Evolutionary conservation across 202 grass and related monocot species (phyloP).

Genomic region (Carex arenaria): DNA sequence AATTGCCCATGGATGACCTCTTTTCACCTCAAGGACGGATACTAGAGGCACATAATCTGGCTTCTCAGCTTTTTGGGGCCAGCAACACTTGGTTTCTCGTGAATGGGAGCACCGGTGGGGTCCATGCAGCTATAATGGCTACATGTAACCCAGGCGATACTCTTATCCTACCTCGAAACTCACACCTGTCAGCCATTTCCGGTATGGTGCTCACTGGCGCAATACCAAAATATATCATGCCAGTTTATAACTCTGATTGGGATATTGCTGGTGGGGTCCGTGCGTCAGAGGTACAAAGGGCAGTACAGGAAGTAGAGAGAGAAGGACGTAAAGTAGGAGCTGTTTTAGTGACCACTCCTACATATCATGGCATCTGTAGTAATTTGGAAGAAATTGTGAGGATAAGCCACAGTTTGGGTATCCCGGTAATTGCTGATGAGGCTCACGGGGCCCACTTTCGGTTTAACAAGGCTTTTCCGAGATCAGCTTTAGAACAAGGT

Average conservation of each 20-base stretch:
- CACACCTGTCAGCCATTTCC: constrained; percentile 70
- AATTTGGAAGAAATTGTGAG: constrained; percentile 50
- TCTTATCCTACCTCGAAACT: constrained; percentile 66
- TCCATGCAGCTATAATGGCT: constrained; percentile 87
- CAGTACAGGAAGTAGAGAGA: constrained; percentile 46
- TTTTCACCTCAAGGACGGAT: constrained; percentile 62
- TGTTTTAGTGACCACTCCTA: constrained; percentile 79
- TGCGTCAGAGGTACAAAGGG: constrained; percentile 41
- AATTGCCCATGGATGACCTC: constrained; percentile 72
- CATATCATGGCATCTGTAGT: constrained; percentile 86
- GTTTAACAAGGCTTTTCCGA: constrained; percentile 60
- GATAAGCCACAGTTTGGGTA: constrained; percentile 42
- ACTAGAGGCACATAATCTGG: constrained; percentile 49
- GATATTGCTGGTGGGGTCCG: constrained; percentile 65
- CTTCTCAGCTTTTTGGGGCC: constrained; percentile 62
- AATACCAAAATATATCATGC: constrained; percentile 71
- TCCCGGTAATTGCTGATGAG: constrained; percentile 83
- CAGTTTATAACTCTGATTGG: constrained; percentile 64
- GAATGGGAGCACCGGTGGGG: constrained; percentile 71
- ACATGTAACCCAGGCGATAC: constrained; percentile 61
- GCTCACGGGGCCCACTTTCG: constrained; percentile 78
- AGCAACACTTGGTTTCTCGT: constrained; percentile 74
- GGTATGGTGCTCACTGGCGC: constrained; percentile 55
- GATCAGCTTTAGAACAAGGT: constrained; percentile 66
- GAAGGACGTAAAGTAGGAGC: constrained; percentile 46